Evolutionary conservation across 2,329 filamentous ascomycete genomes (phyloP), one percentile per base, ranked within the genome.

Genomic region (Sporothrix brasiliensis): DNA sequence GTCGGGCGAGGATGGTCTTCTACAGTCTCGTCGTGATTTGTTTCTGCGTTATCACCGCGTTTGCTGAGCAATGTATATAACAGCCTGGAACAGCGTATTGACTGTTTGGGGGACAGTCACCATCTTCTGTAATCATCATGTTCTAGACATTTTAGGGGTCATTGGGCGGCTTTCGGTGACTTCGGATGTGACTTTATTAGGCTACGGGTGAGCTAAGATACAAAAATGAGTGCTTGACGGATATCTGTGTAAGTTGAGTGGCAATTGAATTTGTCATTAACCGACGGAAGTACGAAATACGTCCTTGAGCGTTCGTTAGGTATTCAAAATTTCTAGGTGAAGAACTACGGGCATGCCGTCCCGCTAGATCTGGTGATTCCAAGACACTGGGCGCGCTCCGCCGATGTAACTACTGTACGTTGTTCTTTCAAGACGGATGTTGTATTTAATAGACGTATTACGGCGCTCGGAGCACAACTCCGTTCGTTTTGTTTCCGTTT

Each of bases 201-300:
- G 56, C 56, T n/a, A 61, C 41, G 30, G 56, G 34, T 34, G 19
- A 61, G 44, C 34, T 34, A 61, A 24, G 34, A 61, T 39, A 21
- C 14, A 41, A n/a, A n/a, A 41, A 21, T n/a, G 13, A 61, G 14
- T 24, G 13, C 27, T n/a, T 44, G 19, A 44, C 24, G 24, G 41
- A n/a, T 16, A 44, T 44, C 24, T 14, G 56, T 61, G 56, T 21
- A 6, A 19, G 27, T 34, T 14, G 14, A 19, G 53, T 13, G 16
- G 27, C 50, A 21, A 24, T 53, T 53, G 21, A 27, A 34, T 34
- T 9, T 34, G 34, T 34, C 34, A 34, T 34, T 34, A 34, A 34
- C 34, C 7, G 34, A 34, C 7, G 6, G 34, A 34, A 9, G 27
- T 30, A 39, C 54, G 34, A 34, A 9, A 3, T 30, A 39, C 54